phyloP scores from a whole-genome alignment of 805 yeast species.

The Lachancea mirantina region DNA sequence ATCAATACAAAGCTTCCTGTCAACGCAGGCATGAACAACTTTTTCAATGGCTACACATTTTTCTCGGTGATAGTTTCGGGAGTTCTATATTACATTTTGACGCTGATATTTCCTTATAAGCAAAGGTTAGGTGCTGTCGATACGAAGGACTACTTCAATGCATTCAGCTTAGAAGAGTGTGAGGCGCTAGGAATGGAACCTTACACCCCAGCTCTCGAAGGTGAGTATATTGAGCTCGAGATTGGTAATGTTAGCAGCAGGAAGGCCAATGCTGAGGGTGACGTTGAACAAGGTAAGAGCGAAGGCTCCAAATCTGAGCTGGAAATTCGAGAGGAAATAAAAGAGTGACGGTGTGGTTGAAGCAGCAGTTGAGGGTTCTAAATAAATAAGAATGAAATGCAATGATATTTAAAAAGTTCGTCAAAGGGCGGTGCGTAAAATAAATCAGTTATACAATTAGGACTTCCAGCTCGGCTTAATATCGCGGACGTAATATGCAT shows the following conservation, averaged over 20 bases:
- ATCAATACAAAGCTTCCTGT: slow-evolving; percentile 9
- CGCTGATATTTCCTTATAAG: slow-evolving; percentile 5
- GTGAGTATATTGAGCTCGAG: slow-evolving; percentile 5
- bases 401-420: neutral
- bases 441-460: too few species aligned
- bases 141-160: slow-evolving; percentile 6
- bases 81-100: too few species aligned
- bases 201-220: slow-evolving; percentile 3
- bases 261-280: too few species aligned
- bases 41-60: slow-evolving; percentile 18
- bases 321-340: too few species aligned
- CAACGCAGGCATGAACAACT: slow-evolving; percentile 17
- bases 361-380: too few species aligned
- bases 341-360: too few species aligned
- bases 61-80: slow-evolving; percentile 17
- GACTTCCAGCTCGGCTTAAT: slow-evolving; percentile 31
- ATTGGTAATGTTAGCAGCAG: slow-evolving; percentile 1
- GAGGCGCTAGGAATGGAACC: slow-evolving; percentile 4
- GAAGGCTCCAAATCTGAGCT: too few species aligned
- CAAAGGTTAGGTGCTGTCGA: slow-evolving; percentile 6
- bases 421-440: neutral
- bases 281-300: too few species aligned
- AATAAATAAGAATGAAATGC: neutral
- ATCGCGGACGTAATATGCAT: slow-evolving; percentile 28
- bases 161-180: slow-evolving; percentile 6